These are phyloP conservation scores for Blastocystis sp. DNA, from an alignment of 352 stramenopile genomes.

Conservation along the genomic window DNA sequence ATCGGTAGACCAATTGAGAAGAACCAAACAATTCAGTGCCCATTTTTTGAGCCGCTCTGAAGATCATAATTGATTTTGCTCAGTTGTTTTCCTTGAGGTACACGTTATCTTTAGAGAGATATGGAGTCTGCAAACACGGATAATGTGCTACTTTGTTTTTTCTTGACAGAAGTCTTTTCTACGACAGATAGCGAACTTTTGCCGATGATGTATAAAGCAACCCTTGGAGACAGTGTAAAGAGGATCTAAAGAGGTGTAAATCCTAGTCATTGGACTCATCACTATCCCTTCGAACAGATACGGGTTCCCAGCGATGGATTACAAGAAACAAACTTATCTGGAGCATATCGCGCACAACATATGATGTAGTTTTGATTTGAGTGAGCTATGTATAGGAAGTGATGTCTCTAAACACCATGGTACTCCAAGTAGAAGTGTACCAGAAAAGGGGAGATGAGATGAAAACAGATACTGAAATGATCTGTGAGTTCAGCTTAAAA, in stretches of 20 bases:
- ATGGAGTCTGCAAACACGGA: not conserved
- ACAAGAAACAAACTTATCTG: not conserved
- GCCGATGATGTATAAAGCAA: not conserved
- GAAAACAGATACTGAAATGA: not conserved
- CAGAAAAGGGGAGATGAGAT: not conserved
- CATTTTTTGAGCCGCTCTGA: not conserved
- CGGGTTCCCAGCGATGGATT: conserved; percentile 12
- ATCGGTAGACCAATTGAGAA: not conserved
- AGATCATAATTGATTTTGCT: not conserved
- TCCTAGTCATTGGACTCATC: not conserved
- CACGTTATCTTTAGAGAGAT: not conserved
- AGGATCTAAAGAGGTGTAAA: not conserved
- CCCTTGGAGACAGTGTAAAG: not conserved
- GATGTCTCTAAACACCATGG: not conserved
- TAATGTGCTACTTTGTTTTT: conserved; percentile 34
- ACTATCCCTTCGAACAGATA: not conserved
- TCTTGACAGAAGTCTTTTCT: conserved; percentile 33
- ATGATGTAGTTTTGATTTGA: not conserved
- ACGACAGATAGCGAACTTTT: not conserved
- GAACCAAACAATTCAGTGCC: not conserved
- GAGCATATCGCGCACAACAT: not conserved
- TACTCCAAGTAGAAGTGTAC: not conserved
- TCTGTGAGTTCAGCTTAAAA: not conserved
- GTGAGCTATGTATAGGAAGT: not conserved
- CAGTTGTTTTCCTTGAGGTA: not conserved